phyloP scores from a whole-genome alignment of 805 yeast species.

The Wickerhamiella qilinensis region DNA sequence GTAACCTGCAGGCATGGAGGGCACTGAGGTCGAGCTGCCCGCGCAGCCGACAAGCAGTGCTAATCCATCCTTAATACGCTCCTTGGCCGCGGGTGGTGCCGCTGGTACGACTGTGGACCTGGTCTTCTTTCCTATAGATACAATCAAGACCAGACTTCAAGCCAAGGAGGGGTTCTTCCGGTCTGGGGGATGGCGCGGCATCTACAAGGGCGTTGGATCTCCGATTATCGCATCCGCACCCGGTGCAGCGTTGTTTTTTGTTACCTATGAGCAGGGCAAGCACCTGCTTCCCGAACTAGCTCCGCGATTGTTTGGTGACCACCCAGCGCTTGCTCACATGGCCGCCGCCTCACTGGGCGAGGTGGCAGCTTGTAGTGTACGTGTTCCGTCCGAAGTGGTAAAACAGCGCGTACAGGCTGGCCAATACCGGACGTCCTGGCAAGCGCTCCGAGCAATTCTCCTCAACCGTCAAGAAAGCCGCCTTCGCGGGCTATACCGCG shows the following conservation, averaged over 20 bases:
- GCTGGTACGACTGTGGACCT: conserved; percentile 95
- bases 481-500: conserved; percentile 68
- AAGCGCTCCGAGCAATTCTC: conserved; percentile 48
- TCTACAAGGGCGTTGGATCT: conserved; percentile 84
- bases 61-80: conserved; percentile 5
- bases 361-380: conserved; percentile 76
- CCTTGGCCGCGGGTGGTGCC: conserved; percentile 48
- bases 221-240: conserved; percentile 95
- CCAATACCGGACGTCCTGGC: conserved; percentile 38
- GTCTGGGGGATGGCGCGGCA: conserved; percentile 88
- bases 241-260: conserved; percentile 54
- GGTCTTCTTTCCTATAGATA: conserved; percentile 91
- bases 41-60: no score
- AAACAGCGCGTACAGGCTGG: conserved; percentile 87
- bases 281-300: conserved; percentile 5
- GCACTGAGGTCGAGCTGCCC: no score
- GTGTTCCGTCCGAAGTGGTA: conserved; percentile 95
- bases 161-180: conserved; percentile 87
- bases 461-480: conserved; percentile 67
- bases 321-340: conserved; percentile 52
- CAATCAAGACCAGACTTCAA: conserved; percentile 84
- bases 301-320: conserved; percentile 11
- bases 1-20: no score
- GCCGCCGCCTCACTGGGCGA: conserved; percentile 79
- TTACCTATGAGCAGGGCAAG: conserved; percentile 51